Conservation (phyloP, 2,329 filamentous ascomycete genomes). For the Metarhizium anisopliae region DNA sequence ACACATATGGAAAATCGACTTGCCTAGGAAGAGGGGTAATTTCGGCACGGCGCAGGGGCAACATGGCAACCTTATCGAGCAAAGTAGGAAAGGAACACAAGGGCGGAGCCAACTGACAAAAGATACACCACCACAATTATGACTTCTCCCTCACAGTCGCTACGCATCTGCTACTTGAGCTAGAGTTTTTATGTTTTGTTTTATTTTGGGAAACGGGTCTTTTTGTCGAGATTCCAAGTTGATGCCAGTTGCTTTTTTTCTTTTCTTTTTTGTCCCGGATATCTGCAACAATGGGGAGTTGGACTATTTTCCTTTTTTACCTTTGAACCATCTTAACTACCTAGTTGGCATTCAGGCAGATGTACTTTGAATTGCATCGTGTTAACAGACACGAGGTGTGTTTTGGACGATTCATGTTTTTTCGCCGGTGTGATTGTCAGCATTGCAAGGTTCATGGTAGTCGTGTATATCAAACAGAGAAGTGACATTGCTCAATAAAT, state of each 20-base stretch:
- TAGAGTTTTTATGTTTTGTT: neutral
- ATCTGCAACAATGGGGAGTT: neutral
- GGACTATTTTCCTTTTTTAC: neutral
- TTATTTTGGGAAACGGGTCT: neutral
- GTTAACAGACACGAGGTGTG: too few relatives aligned
- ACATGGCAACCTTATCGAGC: neutral
- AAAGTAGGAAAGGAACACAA: neutral
- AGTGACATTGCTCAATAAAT: too few relatives aligned
- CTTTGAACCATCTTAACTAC: too few relatives aligned
- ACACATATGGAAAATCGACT: neutral
- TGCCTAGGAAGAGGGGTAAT: neutral
- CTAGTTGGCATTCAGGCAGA: too few relatives aligned
- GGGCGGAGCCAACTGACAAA: too few relatives aligned
- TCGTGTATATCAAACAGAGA: too few relatives aligned
- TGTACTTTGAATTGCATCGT: too few relatives aligned
- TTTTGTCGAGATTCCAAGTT: neutral
- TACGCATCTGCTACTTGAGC: too few relatives aligned
- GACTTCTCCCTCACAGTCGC: neutral
- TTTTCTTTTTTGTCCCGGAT: neutral
- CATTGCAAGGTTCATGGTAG: too few relatives aligned
- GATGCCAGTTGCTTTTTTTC: neutral
- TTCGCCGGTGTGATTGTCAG: too few relatives aligned
- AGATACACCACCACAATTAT: neutral
- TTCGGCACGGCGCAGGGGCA: neutral
- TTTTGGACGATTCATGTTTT: too few relatives aligned